Evolutionary conservation across 2,329 filamentous ascomycete species (phyloP), one percentile per base, ranked within the genome.

Genomic region (Colletotrichum tanaceti): DNA sequence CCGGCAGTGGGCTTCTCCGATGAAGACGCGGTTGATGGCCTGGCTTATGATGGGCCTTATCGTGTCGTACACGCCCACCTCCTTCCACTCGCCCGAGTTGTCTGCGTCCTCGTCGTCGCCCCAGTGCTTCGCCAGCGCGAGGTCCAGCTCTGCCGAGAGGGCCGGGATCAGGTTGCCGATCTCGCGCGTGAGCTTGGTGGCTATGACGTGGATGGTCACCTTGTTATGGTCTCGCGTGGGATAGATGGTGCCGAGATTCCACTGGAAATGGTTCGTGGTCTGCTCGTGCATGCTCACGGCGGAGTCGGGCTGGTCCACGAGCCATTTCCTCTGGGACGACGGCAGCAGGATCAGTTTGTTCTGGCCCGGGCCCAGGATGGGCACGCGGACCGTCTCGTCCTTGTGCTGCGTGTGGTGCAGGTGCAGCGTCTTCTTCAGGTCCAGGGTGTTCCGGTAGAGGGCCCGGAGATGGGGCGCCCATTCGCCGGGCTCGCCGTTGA

Each of bases 1-100:
- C 13, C 58, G 44, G 46, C 58, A 60, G n/a, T 60, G 58, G 4
- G 28, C 41, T 32, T 60, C 35, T 24, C 58, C 58, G 44, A 60
- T 60, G 46, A 60, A 60, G 58, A 60, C 50, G 44, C 58, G 58
- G 14, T 60, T 60, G 58, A 60, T 60, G 10, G 58, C 58, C 58
- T 60, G 58, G 58, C 46, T 60, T 3, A 60, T 20, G 20, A 60
- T 50, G 35, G 58, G 58, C 20, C 46, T 14, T 14, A 49, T 13
- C 3, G 46, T 61, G 58, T 61, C 58, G 38, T 52, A 52, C 32
- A 52, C 58, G 5, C 58, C 38, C 20, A 61, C 38, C 47, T 61
- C 58, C 47, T 43, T 61, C 58, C 58, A 61, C 47, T 44, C 58
- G n/a, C 2, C 13, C 3, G 41, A 16, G 57, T 13, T 18, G 32